Conservation (phyloP, 2,329 filamentous ascomycete genomes). For the Sporothrix brunneoviolacea region DNA sequence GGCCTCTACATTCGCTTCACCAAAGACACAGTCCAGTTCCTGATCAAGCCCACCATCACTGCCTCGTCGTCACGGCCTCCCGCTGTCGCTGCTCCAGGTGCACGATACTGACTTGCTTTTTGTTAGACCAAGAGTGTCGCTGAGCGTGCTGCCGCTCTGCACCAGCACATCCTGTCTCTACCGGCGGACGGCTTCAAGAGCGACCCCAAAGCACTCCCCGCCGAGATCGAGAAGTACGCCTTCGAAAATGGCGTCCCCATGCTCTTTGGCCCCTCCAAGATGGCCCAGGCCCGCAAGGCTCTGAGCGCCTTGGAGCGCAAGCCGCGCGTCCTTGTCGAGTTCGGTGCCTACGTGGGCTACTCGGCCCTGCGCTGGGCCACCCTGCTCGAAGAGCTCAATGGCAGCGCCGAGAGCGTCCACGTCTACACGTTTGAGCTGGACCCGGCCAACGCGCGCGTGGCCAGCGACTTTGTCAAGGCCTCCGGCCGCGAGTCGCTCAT, state of each 20-base stretch:
- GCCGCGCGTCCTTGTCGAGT: conserved; percentile 29
- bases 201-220: conserved; percentile 24
- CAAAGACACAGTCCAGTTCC: too few species aligned
- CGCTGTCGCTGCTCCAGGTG: too few species aligned
- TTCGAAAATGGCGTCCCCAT: conserved; percentile 25
- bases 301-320: conserved; percentile 21
- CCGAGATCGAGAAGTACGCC: conserved; percentile 28
- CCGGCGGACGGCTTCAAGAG: conserved; percentile 15
- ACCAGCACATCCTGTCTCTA: conserved; percentile 14
- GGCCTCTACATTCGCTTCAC: too few species aligned
- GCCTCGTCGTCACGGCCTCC: too few species aligned
- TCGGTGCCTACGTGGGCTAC: conserved; percentile 31
- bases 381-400: conserved; percentile 22
- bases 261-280: conserved; percentile 27
- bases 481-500: conserved; percentile 28
- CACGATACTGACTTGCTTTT: background rate
- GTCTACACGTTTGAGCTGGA: conserved; percentile 33
- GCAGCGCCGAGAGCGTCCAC: conserved; percentile 17
- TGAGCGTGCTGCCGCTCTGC: conserved; percentile 11
- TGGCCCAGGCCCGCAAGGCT: conserved; percentile 19
- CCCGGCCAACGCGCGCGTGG: conserved; percentile 24
- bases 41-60: too few species aligned
- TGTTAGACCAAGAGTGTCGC: background rate
- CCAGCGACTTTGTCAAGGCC: conserved; percentile 27
- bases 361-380: conserved; percentile 29